Percentiles rank a stretch among this genome's conserved stretches.
These are phyloP conservation scores for Styphnolobium japonicum DNA, from an alignment of 306 rosid genomes.

Conservation along the genomic window DNA sequence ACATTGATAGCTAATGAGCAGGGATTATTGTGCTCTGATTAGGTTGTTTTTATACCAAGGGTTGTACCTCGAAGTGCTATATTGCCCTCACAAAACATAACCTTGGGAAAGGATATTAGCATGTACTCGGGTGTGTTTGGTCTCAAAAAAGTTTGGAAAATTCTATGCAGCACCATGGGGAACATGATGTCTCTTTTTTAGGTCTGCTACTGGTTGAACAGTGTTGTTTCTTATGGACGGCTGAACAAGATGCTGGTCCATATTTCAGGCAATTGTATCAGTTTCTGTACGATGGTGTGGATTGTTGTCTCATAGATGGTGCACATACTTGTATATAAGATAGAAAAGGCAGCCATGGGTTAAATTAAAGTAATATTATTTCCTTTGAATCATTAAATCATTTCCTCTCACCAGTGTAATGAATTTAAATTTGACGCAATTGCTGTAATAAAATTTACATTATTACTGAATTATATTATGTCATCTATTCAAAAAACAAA, in stretches of 20 bases:
- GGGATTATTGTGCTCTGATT: neutral
- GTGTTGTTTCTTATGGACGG: conserved; percentile 6
- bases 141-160: neutral
- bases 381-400: neutral
- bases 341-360: neutral
- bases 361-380: neutral
- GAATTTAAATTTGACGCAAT: neutral
- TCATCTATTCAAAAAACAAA: neutral
- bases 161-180: conserved; percentile 4
- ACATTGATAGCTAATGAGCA: conserved; percentile 42
- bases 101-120: neutral
- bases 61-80: neutral
- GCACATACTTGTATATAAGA: neutral
- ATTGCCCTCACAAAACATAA: neutral
- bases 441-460: neutral
- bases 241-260: neutral
- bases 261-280: neutral
- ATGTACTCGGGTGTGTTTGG: neutral
- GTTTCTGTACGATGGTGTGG: conserved; percentile 16
- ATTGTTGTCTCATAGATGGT: neutral
- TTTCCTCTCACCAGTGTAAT: neutral
- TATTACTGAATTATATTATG: neutral
- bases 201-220: conserved; percentile 20
- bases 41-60: neutral
- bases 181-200: neutral